These are phyloP conservation scores for Pichia phayaonensis DNA, from an alignment of 805 yeast species.

Conservation along the genomic window DNA sequence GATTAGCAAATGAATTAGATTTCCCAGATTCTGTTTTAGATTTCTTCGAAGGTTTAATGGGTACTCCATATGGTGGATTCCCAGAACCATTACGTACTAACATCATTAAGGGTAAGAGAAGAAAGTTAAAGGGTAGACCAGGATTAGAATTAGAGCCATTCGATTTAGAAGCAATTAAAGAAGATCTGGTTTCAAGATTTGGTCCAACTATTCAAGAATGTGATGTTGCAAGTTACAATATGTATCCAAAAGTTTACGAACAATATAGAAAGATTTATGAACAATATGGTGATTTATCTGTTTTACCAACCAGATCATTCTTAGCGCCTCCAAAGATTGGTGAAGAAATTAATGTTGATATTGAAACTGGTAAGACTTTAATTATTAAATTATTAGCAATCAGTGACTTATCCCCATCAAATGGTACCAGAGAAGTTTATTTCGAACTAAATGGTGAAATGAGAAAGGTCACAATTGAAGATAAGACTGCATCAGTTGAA, in stretches of 20 bases:
- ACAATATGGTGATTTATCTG: slow-evolving; percentile 86
- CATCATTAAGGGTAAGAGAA: slow-evolving; percentile 85
- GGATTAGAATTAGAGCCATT: slow-evolving; percentile 86
- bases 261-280: slow-evolving; percentile 67
- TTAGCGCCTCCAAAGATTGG: slow-evolving; percentile 79
- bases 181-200: slow-evolving; percentile 69
- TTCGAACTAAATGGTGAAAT: slow-evolving; percentile 98
- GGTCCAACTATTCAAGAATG: slow-evolving; percentile 68
- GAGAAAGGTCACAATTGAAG: slow-evolving; percentile 90
- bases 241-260: slow-evolving; percentile 98
- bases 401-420: slow-evolving; percentile 76
- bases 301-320: slow-evolving; percentile 88
- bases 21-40: slow-evolving; percentile 98
- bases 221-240: slow-evolving; percentile 91
- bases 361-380: slow-evolving; percentile 91
- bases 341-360: slow-evolving; percentile 82
- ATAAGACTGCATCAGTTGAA: slow-evolving; percentile 80
- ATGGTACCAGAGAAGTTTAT: slow-evolving; percentile 93
- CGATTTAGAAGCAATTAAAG: slow-evolving; percentile 62
- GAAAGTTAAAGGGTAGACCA: slow-evolving; percentile 82
- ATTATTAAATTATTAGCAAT: slow-evolving; percentile 88
- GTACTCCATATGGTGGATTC: slow-evolving; percentile 99
- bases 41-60: slow-evolving; percentile 98
- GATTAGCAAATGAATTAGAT: slow-evolving; percentile 84
- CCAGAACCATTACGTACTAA: slow-evolving; percentile 97